Conservation (phyloP, 176 grass and related monocot species). For the Puya raimondii region DNA sequence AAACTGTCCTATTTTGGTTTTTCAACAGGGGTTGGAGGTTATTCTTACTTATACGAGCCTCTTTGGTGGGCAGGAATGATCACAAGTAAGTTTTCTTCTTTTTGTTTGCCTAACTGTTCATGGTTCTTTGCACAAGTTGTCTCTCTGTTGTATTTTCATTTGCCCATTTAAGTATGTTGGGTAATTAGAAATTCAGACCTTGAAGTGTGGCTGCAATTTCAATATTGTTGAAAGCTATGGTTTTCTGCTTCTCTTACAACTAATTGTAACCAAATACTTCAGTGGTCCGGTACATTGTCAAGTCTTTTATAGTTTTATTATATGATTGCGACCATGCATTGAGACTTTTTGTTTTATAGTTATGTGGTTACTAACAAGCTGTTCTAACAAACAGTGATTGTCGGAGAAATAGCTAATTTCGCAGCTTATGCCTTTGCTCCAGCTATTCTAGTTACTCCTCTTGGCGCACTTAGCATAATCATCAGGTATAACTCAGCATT, state of each 20-base stretch:
- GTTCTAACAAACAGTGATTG: slow-evolving; percentile 59
- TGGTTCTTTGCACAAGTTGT: not conserved
- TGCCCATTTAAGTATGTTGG: not conserved
- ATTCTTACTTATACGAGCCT: not conserved
- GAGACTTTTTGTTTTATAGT: not conserved
- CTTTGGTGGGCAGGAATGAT: slow-evolving; percentile 4
- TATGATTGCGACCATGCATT: too few species aligned
- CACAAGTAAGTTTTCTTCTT: not conserved
- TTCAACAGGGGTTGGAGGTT: not conserved
- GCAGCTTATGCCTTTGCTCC: slow-evolving; percentile 96
- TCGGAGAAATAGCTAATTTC: slow-evolving; percentile 95
- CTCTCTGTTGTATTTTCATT: slow-evolving; percentile 1
- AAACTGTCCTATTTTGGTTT: not conserved
- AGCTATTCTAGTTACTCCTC: slow-evolving; percentile 89
- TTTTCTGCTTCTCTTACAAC: too few species aligned
- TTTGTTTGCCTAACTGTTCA: not conserved
- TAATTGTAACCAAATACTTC: too few species aligned
- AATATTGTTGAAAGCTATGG: too few species aligned
- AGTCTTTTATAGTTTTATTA: too few species aligned
- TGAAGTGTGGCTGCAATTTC: too few species aligned
- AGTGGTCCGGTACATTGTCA: too few species aligned
- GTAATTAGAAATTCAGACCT: too few species aligned
- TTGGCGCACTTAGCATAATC: slow-evolving; percentile 96
- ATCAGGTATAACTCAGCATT: slow-evolving; percentile 55
- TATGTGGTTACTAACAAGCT: not conserved